Percentiles rank a stretch among this genome's conserved stretches.
phyloP scores from a whole-genome alignment of 2,329 filamentous ascomycete species.

The Fusarium burgessii region DNA sequence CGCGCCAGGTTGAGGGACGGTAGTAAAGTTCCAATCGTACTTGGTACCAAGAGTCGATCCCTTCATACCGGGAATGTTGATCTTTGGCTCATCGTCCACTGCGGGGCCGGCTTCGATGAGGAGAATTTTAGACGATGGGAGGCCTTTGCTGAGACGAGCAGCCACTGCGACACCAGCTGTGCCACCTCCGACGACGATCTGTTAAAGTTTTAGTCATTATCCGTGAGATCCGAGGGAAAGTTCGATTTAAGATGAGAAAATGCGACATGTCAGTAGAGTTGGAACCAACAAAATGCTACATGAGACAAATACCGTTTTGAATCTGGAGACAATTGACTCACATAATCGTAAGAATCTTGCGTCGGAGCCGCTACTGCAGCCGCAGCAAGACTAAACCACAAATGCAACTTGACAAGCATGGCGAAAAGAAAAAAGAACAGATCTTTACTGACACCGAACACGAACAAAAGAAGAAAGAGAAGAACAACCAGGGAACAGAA shows the following conservation, averaged over 20 bases:
- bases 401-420: constrained; percentile 35
- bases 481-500: neutral
- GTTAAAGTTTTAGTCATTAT: neutral
- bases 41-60: constrained; percentile 42
- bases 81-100: constrained; percentile 17
- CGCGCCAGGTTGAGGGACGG: constrained; percentile 44
- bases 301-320: neutral
- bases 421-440: neutral
- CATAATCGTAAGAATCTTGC: constrained; percentile 34
- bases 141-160: constrained; percentile 47
- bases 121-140: constrained; percentile 27
- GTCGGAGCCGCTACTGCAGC: constrained; percentile 32
- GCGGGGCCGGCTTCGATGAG: constrained; percentile 20
- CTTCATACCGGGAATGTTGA: constrained; percentile 22
- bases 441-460: neutral
- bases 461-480: neutral
- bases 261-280: neutral
- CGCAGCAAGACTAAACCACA: constrained; percentile 32
- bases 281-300: neutral
- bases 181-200: constrained; percentile 50
- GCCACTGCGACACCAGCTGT: constrained; percentile 50
- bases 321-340: constrained; percentile 17
- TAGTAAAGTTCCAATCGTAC: constrained; percentile 48
- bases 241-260: neutral
- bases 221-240: neutral